These are phyloP conservation scores for Ascochyta clinopodiicola DNA, from an alignment of 2,329 filamentous ascomycete genomes.

Conservation along the genomic window DNA sequence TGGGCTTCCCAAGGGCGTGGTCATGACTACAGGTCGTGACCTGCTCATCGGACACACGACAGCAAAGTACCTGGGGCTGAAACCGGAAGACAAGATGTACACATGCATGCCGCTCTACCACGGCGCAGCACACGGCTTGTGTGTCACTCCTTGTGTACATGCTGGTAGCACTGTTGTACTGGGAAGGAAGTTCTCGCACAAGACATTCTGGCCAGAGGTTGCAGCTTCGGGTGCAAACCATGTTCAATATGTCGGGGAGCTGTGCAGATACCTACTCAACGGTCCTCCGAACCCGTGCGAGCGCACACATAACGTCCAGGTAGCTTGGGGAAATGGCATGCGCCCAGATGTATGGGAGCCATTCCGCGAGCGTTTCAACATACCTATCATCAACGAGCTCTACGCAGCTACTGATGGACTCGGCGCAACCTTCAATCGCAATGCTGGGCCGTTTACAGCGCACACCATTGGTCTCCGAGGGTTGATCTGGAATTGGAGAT, in stretches of 20 bases:
- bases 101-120: slow-evolving; percentile 51
- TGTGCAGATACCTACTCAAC: slow-evolving; percentile 47
- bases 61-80: slow-evolving; percentile 38
- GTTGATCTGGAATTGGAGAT: slow-evolving; percentile 43
- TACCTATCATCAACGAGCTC: slow-evolving; percentile 49
- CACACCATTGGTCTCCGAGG: slow-evolving; percentile 45
- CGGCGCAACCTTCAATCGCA: slow-evolving; percentile 41
- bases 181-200: slow-evolving; percentile 43
- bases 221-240: slow-evolving; percentile 37
- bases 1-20: slow-evolving; percentile 44
- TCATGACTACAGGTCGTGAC: slow-evolving; percentile 37
- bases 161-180: slow-evolving; percentile 42
- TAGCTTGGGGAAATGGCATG: slow-evolving; percentile 53
- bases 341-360: slow-evolving; percentile 51
- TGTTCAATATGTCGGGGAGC: slow-evolving; percentile 49
- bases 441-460: slow-evolving; percentile 43
- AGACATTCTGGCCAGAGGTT: slow-evolving; percentile 49
- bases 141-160: slow-evolving; percentile 37
- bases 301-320: slow-evolving; percentile 38
- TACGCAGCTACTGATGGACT: slow-evolving; percentile 51
- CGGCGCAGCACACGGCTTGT: slow-evolving; percentile 42
- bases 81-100: slow-evolving; percentile 39
- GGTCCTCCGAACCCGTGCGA: slow-evolving; percentile 42
- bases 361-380: slow-evolving; percentile 49
- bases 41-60: slow-evolving; percentile 32